phyloP scores from a whole-genome alignment of 345 rosid species.

The Eucalyptus erythrocorys region DNA sequence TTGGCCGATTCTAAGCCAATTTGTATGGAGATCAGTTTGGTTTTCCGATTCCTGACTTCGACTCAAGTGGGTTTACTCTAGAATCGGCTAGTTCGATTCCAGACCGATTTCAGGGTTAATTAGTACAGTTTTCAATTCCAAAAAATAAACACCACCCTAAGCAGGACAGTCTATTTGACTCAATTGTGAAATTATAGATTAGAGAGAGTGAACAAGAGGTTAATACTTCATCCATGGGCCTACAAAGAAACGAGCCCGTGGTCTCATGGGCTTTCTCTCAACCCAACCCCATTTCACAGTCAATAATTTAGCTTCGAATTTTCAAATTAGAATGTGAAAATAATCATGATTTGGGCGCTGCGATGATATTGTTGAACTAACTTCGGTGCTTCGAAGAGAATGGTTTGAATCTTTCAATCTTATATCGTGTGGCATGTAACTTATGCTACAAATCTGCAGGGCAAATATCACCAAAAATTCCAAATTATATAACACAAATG shows the following conservation, averaged over 20 bases:
- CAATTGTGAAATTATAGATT: not conserved
- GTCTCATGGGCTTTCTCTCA: not conserved
- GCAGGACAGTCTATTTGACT: not conserved
- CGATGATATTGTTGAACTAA: not conserved
- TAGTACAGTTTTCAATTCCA: no score
- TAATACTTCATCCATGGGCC: not conserved
- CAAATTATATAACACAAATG: no score
- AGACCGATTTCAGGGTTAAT: not conserved
- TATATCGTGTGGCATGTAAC: not conserved
- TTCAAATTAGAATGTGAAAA: not conserved
- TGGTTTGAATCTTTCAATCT: not conserved
- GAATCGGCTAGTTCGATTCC: not conserved
- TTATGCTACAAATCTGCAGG: not conserved
- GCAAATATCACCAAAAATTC: accelerated
- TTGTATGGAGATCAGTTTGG: not conserved
- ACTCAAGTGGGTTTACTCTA: not conserved
- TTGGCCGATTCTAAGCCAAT: not conserved
- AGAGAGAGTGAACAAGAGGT: not conserved
- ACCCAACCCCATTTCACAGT: not conserved
- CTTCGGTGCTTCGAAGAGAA: not conserved
- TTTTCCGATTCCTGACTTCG: not conserved
- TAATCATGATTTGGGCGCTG: not conserved
- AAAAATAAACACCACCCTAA: not conserved
- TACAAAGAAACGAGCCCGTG: not conserved
- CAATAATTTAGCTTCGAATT: not conserved